Base-by-base conservation (phyloP, 106 monocot genomes). In the Apostasia shenzhenica region DNA sequence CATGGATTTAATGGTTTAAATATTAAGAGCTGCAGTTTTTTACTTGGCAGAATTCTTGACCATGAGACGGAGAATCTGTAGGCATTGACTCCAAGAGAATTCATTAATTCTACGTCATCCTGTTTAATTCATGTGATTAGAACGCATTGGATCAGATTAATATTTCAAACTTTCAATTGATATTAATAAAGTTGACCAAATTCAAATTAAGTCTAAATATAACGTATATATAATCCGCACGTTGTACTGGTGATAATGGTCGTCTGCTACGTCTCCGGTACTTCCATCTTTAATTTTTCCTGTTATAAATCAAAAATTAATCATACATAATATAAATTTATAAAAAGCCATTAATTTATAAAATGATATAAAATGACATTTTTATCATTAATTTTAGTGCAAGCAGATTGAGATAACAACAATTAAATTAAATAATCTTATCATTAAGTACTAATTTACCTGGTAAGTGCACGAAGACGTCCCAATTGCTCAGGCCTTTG, bases 11-110 rank as follows among this genome's bases (percentile, higher is more conserved):
- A 26, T 26, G 26, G 26, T 26, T 26, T 26, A 26, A 26, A 26
- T 26, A 26, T 26, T 26, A 26, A 0, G 26, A 26, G 26, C 26
- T 50, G 4, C 8, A 50, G 50, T 3, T 63, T 67, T 81, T 81
- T 59, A 86, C 86, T 76, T 51, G 86, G 86, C 12, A 86, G 73
- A 67, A 86, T 62, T 78, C 86, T 76, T 6, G 86, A 71, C 86
- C 86, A 86, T 45, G 86, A 73, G 50, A 86, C 76, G 12, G 86
- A 86, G 64, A 86, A 82, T 11, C 86, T 78, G 43, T 86, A 82
- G 0, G 79, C 62, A 46, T 78, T 73, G 1, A 78, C 68, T 7
- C 85, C 82, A 52, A 86, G 82, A 14, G 72, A 70, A 6, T 82
- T 72, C 76, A 79, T 82, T 62, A 82, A 45, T 3, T 82, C 73